Evolutionary conservation across 805 yeast species (phyloP), one percentile per base, ranked within the genome.

Genomic region (Candida oleophila): DNA sequence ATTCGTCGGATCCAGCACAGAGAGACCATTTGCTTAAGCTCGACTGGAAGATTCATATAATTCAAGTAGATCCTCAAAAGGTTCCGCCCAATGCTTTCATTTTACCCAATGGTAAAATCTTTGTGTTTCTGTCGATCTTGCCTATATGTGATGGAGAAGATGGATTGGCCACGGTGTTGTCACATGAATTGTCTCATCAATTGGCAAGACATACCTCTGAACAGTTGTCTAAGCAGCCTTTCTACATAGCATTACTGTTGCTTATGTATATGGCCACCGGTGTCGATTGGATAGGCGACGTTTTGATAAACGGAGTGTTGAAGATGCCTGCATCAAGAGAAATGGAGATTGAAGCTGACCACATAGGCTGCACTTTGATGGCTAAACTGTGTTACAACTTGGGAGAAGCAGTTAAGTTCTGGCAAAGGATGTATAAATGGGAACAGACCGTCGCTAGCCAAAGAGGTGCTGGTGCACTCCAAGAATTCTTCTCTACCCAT

Each of bases 81-180:
- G 75, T 75, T n/a, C 91, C 96, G 14, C 98, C 99, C 2, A 94
- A 94, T 67, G 99, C 99, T 1, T 92, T 94, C 67, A 96, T 94
- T 16, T 72, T 94, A 32, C 98, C 98, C 18, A 92, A 94, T 50
- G 99, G 99, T 4, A 91, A 91, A 64, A 96, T 94, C 38, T 94
- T 94, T 66, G 90, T 94, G 16, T 89, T 87, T 59, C 75, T 85
- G 40, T 80, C 87, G 8, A 88, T 94, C 36, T 61, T 94, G 41
- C 86, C 87, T 1, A 80, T 94, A 25, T 85, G 96, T 62, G 68
- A 71, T 21, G 83, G 87, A 59, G 95, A 89, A 44, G 95, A 89
- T 61, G 97, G 97, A 1, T 67, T 94, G 39, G 98, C 98, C n/a
- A 90, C 98, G 0, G 97, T 94, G 2, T 69, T 94, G 40, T 74